Evolutionary conservation across 352 stramenopile species (phyloP).

Genomic region (Globisporangium splendens): DNA sequence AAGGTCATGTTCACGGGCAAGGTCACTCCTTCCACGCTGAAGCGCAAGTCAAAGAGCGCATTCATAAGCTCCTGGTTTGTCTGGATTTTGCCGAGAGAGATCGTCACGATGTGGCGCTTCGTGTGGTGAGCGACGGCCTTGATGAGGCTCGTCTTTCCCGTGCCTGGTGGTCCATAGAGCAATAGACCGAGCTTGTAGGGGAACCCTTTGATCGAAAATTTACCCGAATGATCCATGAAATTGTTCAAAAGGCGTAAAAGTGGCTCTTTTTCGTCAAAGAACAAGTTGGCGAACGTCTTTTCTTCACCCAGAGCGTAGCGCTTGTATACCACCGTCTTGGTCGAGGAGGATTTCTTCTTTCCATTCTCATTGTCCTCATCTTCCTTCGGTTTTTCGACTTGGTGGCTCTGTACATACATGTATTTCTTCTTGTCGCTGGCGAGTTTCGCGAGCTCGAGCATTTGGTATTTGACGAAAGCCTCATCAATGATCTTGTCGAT

Average conservation of each 20-base stretch:
- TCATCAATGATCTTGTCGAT: conserved; percentile 33
- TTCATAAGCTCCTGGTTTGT: conserved; percentile 65
- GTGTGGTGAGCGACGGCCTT: conserved; percentile 73
- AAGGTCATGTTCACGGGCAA: conserved; percentile 43
- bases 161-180: conserved; percentile 77
- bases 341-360: background rate
- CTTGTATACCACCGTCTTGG: conserved; percentile 28
- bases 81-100: conserved; percentile 47
- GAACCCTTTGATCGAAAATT: conserved; percentile 81
- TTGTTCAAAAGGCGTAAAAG: conserved; percentile 59
- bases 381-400: conserved; percentile 6
- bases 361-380: conserved; percentile 9
- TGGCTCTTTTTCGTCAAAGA: conserved; percentile 68
- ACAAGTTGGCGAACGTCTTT: conserved; percentile 81
- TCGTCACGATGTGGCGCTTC: conserved; percentile 58
- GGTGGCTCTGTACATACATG: conserved; percentile 34
- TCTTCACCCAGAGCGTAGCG: conserved; percentile 70
- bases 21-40: conserved; percentile 31
- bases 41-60: conserved; percentile 42
- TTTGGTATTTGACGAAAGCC: conserved; percentile 29
- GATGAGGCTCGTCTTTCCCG: conserved; percentile 84
- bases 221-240: conserved; percentile 57
- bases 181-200: conserved; percentile 83
- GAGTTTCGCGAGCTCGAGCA: conserved; percentile 4
- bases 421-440: conserved; percentile 26